These are phyloP conservation scores for Solanum acaule DNA, from an alignment of 257 asterid genomes.

Conservation along the genomic window DNA sequence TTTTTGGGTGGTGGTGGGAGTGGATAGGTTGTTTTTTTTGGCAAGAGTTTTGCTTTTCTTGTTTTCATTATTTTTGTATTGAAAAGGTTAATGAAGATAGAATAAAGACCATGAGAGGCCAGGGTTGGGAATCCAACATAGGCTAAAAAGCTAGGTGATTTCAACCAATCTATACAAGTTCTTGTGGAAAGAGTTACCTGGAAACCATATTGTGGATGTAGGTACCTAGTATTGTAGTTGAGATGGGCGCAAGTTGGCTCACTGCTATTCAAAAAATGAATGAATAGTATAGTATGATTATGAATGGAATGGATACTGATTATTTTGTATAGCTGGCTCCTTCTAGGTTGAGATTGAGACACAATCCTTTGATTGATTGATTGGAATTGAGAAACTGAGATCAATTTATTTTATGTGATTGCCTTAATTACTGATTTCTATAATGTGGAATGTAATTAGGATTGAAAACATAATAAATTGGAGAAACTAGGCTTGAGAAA, in stretches of 20 bases:
- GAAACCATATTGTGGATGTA: not conserved
- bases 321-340: not conserved
- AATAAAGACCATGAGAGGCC: not conserved
- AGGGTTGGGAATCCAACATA: not conserved
- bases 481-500: not conserved
- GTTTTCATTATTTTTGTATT: not conserved
- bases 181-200: not conserved
- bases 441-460: not conserved
- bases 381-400: not conserved
- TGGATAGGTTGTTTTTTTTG: not conserved
- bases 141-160: not conserved
- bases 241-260: not conserved
- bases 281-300: not conserved
- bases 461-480: not conserved
- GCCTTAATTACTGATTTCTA: not conserved
- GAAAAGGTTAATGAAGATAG: not conserved
- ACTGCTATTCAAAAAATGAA: not conserved
- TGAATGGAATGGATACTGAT: not conserved
- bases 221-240: not conserved
- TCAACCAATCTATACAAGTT: not conserved
- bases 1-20: not conserved
- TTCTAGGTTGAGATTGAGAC: not conserved
- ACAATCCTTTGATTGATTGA: not conserved
- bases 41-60: not conserved
- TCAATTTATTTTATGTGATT: not conserved